Evolutionary conservation across 2,329 filamentous ascomycete genomes (phyloP).

Genomic region (Colletotrichum sidae): DNA sequence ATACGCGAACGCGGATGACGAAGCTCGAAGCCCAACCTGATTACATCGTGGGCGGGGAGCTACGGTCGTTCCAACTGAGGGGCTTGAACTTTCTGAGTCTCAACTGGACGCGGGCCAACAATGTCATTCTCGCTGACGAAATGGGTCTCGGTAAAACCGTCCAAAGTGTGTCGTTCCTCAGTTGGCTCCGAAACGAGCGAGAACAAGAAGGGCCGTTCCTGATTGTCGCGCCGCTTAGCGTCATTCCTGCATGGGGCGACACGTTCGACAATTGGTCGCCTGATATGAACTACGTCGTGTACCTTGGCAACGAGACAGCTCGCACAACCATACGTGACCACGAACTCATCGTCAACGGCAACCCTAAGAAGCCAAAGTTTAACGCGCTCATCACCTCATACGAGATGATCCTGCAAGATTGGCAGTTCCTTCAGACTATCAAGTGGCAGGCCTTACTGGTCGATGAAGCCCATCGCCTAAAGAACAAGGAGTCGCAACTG

Average conservation of each 20-base stretch:
- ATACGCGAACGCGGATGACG: slow-evolving; percentile 79
- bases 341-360: slow-evolving; percentile 88
- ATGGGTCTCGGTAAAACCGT: slow-evolving; percentile 99
- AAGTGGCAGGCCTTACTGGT: slow-evolving; percentile 98
- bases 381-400: slow-evolving; percentile 98
- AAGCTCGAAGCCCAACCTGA: slow-evolving; percentile 84
- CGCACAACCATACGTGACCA: slow-evolving; percentile 90
- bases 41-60: slow-evolving; percentile 85
- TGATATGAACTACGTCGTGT: slow-evolving; percentile 96
- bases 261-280: slow-evolving; percentile 98
- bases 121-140: slow-evolving; percentile 97
- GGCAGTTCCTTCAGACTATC: slow-evolving; percentile 85
- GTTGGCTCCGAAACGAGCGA: slow-evolving; percentile 92
- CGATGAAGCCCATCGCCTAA: slow-evolving; percentile 95
- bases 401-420: slow-evolving; percentile 92
- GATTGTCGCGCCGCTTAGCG: slow-evolving; percentile 96
- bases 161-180: slow-evolving; percentile 96
- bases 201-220: slow-evolving; percentile 94
- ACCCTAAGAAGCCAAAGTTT: slow-evolving; percentile 91
- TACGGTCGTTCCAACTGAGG: slow-evolving; percentile 92
- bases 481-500: slow-evolving; percentile 94
- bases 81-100: slow-evolving; percentile 95
- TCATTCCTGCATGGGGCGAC: slow-evolving; percentile 97
- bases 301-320: slow-evolving; percentile 89
- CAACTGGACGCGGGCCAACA: slow-evolving; percentile 94